Percentiles rank a stretch among this genome's conserved stretches.
Evolutionary conservation across 495 filamentous ascomycete species (phyloP).

Genomic region (Paragyromitra xinjiangensis): DNA sequence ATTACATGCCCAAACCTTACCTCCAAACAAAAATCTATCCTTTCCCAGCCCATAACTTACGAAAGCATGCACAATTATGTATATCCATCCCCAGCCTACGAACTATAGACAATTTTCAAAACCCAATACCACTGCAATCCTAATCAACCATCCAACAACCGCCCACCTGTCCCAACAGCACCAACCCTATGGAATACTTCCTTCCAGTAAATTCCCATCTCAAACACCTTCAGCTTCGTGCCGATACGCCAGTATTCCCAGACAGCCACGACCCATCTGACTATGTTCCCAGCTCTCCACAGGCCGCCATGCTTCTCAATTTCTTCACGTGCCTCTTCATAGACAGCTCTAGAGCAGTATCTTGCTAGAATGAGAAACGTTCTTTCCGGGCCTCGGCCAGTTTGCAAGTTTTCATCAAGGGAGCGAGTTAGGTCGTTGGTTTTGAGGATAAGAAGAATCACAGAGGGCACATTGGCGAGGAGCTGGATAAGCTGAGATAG

Average conservation of each 20-base stretch:
- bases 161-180: not conserved
- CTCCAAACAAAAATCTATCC: constrained; percentile 18
- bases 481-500: constrained; percentile 86
- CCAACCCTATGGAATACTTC: constrained; percentile 58
- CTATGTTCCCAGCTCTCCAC: constrained; percentile 66
- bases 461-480: constrained; percentile 84
- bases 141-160: constrained; percentile 23
- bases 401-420: constrained; percentile 93
- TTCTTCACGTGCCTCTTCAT: constrained; percentile 81
- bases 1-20: constrained; percentile 8
- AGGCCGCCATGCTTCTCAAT: constrained; percentile 64
- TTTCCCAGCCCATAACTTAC: constrained; percentile 17
- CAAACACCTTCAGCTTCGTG: constrained; percentile 70
- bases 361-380: constrained; percentile 92
- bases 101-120: constrained; percentile 31
- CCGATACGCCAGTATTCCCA: constrained; percentile 69
- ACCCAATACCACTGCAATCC: not conserved
- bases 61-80: constrained; percentile 40
- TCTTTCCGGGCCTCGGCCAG: constrained; percentile 82
- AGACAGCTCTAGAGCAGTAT: constrained; percentile 89
- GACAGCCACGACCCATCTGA: constrained; percentile 67
- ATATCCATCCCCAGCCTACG: constrained; percentile 17
- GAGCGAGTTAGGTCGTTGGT: constrained; percentile 97
- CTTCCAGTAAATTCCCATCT: constrained; percentile 64
- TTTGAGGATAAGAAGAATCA: constrained; percentile 95